These are phyloP conservation scores for Rhododendron molle DNA, from an alignment of 148 eudicot genomes.

Conservation along the genomic window DNA sequence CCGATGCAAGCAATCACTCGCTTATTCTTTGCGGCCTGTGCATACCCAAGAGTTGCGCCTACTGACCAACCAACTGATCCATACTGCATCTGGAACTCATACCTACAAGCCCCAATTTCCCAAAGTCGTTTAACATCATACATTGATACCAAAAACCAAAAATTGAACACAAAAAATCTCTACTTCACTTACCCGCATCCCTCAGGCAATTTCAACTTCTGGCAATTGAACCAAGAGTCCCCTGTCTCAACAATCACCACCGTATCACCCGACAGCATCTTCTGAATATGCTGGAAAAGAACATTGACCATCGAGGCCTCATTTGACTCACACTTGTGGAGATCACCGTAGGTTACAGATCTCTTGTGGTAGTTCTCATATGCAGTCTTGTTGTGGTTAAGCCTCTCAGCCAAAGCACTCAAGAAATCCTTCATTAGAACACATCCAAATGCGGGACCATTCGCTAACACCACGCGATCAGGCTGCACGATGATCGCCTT, in stretches of 20 bases:
- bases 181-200: conserved; percentile 66
- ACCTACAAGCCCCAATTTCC: conserved; percentile 33
- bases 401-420: conserved; percentile 44
- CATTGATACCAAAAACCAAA: neutral
- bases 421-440: conserved; percentile 76
- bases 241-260: conserved; percentile 86
- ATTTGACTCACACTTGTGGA: conserved; percentile 43
- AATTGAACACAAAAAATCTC: neutral
- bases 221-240: conserved; percentile 88
- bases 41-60: conserved; percentile 93
- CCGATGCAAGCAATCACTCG: conserved; percentile 94
- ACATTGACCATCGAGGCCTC: conserved; percentile 74
- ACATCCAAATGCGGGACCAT: conserved; percentile 74
- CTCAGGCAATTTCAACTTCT: conserved; percentile 63
- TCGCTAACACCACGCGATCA: conserved; percentile 60
- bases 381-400: conserved; percentile 53
- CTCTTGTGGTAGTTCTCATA: conserved; percentile 66
- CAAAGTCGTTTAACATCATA: neutral
- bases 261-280: conserved; percentile 56
- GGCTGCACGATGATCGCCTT: conserved; percentile 73
- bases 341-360: conserved; percentile 64
- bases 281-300: conserved; percentile 66
- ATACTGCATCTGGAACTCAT: conserved; percentile 92
- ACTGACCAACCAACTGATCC: conserved; percentile 98
- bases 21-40: conserved; percentile 70